Percentiles rank a stretch among this genome's conserved stretches.
phyloP scores from a whole-genome alignment of 2,329 filamentous ascomycete species.

The Cryphonectria carpinicola region DNA sequence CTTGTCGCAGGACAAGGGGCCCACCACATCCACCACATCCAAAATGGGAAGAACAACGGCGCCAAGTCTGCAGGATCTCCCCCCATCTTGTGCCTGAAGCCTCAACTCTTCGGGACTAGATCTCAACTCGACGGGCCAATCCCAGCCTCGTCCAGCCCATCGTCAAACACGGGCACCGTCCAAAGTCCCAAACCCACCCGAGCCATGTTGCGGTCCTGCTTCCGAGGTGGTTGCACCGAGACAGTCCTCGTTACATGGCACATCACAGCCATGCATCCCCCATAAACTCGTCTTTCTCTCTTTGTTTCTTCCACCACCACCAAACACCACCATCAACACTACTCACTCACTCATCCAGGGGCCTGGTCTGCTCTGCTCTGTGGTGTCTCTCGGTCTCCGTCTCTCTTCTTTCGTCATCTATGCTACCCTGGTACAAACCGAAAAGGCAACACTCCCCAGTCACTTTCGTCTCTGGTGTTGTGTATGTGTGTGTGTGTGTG shows the following conservation, averaged over 20 bases:
- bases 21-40: slow-evolving; percentile 15
- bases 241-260: slow-evolving; percentile 8
- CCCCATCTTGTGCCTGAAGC: slow-evolving; percentile 27
- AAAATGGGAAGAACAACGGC: slow-evolving; percentile 26
- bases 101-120: slow-evolving; percentile 23
- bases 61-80: slow-evolving; percentile 17
- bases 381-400: too few relatives aligned
- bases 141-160: slow-evolving; percentile 5
- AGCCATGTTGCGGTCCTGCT: background rate
- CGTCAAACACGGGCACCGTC: slow-evolving; percentile 14
- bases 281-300: background rate
- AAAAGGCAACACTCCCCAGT: background rate
- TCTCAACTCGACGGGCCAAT: slow-evolving; percentile 1
- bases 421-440: slow-evolving; percentile 13
- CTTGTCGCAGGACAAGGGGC: slow-evolving; percentile 52
- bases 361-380: slow-evolving; percentile 13
- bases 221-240: slow-evolving; percentile 2
- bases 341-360: background rate
- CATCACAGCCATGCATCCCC: slow-evolving; percentile 1
- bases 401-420: slow-evolving; percentile 21
- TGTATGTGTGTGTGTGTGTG: too few relatives aligned
- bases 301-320: background rate
- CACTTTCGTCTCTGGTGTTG: background rate
- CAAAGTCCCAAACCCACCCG: slow-evolving; percentile 3
- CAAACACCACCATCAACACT: background rate